Evolutionary conservation across 2,329 filamentous ascomycete genomes (phyloP), one percentile per base, ranked within the genome.

Genomic region (Fusarium sulawesiense): DNA sequence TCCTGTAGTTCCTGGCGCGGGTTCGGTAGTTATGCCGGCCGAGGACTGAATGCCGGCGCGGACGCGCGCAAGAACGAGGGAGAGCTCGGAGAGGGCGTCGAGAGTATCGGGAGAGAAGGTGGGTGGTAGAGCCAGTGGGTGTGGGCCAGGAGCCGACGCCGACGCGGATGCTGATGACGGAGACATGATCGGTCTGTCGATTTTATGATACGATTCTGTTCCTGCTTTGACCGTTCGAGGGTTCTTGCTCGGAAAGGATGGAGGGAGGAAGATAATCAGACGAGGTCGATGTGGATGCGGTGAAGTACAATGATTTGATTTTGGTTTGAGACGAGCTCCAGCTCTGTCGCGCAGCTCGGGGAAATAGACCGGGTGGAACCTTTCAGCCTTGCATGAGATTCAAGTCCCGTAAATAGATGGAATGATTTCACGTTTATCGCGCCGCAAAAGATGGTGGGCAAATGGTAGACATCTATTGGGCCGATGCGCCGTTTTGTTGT

Each of bases 71-170:
- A 98, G 89, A 72, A 97, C 88, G 63, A 89, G 86, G 76, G 93
- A 91, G 56, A 98, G 88, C 76, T 94, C 89, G 27, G 94, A 93
- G 56, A 97, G 87, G 73, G 93, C 89, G 83, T 97, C 94, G 82
- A 98, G 93, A 51, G 89, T 89, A 79, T 94, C 91, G 29, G 94
- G 92, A 51, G 92, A 88, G 67, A 96, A 91, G 59, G 91, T 89
- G 4, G 87, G 82, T 32, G 91, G 86, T 62, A 88, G 82, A 68
- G 83, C 82, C 76, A 86, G 83, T 23, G 81, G 83, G 76, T 81
- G 83, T 49, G 81, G 74, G 41, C 64, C 56, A 55, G 41, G 14
- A 23, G 60, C 20, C 20, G 58, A 50, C 41, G 54, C 32, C 25
- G 72, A 56, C 25, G 81, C 59, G 7, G 48, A 48, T 56, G 49